A percentile compares a stretch with the other conserved stretches of the same genome.
These are phyloP conservation scores for Russula olivacea DNA, from an alignment of 768 basidiomycete genomes.

Conservation along the genomic window DNA sequence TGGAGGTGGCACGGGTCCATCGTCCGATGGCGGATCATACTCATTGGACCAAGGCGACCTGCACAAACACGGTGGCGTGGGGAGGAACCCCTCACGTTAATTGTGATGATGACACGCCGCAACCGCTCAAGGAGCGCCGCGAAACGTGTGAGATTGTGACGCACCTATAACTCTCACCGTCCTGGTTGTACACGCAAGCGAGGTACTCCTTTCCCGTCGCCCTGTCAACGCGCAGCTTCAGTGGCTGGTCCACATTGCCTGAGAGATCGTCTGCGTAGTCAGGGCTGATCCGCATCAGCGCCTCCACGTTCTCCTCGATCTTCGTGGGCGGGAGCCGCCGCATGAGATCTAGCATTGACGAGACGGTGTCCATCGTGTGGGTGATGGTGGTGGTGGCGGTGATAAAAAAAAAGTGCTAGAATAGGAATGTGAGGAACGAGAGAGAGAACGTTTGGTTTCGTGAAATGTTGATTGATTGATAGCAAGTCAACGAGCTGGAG, in stretches of 20 bases:
- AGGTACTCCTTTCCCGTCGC: conserved; percentile 85
- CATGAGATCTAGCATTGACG: conserved; percentile 94
- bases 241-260: conserved; percentile 90
- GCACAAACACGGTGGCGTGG: neutral
- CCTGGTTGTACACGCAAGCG: conserved; percentile 89
- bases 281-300: conserved; percentile 77
- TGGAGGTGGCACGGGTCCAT: conserved; percentile 79
- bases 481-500: too few species aligned
- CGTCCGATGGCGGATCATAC: conserved; percentile 85
- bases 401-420: neutral
- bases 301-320: conserved; percentile 80
- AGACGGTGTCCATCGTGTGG: conserved; percentile 68
- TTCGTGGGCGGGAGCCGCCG: conserved; percentile 89
- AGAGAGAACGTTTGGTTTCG: neutral
- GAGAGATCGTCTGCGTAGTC: conserved; percentile 94
- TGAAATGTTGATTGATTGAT: neutral
- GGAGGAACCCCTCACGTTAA: neutral
- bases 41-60: conserved; percentile 99
- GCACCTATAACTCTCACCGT: conserved; percentile 86
- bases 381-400: neutral
- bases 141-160: neutral
- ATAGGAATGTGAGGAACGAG: neutral
- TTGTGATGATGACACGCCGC: neutral
- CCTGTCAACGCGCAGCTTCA: conserved; percentile 74
- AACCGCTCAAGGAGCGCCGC: neutral